phyloP scores from a whole-genome alignment of 352 stramenopile genomes.

The Pythium utonaiense region DNA sequence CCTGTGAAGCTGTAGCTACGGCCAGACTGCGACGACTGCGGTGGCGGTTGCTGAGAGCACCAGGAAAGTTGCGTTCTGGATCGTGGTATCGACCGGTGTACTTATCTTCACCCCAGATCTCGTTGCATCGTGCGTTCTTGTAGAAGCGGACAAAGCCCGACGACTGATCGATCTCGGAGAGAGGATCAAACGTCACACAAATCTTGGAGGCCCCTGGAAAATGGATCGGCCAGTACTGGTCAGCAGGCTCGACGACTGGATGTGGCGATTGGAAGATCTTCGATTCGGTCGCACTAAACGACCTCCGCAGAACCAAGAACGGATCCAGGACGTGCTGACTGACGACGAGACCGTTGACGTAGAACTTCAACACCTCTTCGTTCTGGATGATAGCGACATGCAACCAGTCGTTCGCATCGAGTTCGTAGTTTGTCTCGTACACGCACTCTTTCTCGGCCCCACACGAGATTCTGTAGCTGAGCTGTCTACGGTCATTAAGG shows the following conservation, averaged over 20 bases:
- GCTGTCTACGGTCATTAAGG: conserved; percentile 55
- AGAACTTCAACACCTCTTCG: conserved; percentile 53
- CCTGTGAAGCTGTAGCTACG: conserved; percentile 9
- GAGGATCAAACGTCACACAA: conserved; percentile 68
- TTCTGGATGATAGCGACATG: conserved; percentile 70
- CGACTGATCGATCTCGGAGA: conserved; percentile 60
- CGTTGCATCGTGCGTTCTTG: conserved; percentile 60
- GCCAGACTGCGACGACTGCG: conserved; percentile 29
- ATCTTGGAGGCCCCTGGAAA: conserved; percentile 71
- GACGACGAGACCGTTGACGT: conserved; percentile 62
- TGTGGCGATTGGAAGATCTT: conserved; percentile 64
- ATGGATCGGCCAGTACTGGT: conserved; percentile 69
- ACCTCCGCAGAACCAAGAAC: conserved; percentile 53
- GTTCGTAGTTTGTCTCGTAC: conserved; percentile 61
- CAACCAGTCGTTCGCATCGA: conserved; percentile 60
- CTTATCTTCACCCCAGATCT: conserved; percentile 64
- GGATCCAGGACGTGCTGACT: conserved; percentile 61
- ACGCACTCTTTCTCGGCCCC: conserved; percentile 53
- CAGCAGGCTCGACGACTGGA: conserved; percentile 41
- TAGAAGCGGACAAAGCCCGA: conserved; percentile 70
- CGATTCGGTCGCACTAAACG: conserved; percentile 35
- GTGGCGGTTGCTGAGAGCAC: conserved; percentile 52
- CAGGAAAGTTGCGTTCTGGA: conserved; percentile 70
- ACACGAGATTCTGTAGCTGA: conserved; percentile 63
- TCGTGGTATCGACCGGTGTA: conserved; percentile 76